Percentiles rank a stretch among this genome's conserved stretches.
Conservation (phyloP, 495 filamentous ascomycete genomes). For the Cryomyces antarcticus region DNA sequence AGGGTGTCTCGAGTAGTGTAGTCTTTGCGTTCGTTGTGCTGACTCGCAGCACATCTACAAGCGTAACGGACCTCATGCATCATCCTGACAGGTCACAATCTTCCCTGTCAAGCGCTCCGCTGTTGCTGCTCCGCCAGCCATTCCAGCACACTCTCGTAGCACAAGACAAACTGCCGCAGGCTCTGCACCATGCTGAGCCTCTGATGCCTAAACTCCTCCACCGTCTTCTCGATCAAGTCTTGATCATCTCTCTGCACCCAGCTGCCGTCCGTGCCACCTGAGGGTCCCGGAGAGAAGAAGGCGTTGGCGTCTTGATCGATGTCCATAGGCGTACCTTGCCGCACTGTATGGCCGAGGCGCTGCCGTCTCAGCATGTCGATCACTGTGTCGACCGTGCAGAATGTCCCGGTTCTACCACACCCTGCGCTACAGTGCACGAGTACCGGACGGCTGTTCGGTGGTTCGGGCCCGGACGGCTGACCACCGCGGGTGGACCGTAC, state of each 20-base stretch:
- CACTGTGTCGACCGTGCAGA: slow-evolving; percentile 89
- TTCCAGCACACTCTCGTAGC: slow-evolving; percentile 86
- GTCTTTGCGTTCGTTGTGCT: no score
- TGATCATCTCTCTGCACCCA: slow-evolving; percentile 36
- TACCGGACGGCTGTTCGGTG: slow-evolving; percentile 40
- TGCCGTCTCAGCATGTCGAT: slow-evolving; percentile 83
- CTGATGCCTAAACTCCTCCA: slow-evolving; percentile 75
- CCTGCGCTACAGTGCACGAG: slow-evolving; percentile 92
- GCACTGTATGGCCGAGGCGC: slow-evolving; percentile 14
- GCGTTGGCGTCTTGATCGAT: slow-evolving; percentile 21
- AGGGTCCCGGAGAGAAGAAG: background rate
- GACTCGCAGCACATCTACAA: no score
- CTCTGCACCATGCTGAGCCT: slow-evolving; percentile 94
- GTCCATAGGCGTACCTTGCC: slow-evolving; percentile 19
- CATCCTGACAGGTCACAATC: no score
- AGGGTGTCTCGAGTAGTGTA: no score
- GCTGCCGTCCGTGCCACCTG: background rate
- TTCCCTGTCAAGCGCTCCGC: background rate
- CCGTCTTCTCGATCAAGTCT: slow-evolving; percentile 68
- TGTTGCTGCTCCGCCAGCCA: slow-evolving; percentile 41
- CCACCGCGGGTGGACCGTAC: slow-evolving; percentile 16
- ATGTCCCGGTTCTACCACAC: slow-evolving; percentile 86
- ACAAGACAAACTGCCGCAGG: slow-evolving; percentile 82
- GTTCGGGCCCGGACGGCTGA: slow-evolving; percentile 30
- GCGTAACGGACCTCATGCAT: no score